Conservation (phyloP, 371 early-diverging fungal genomes). For the Apophysomyces ossiformis region DNA sequence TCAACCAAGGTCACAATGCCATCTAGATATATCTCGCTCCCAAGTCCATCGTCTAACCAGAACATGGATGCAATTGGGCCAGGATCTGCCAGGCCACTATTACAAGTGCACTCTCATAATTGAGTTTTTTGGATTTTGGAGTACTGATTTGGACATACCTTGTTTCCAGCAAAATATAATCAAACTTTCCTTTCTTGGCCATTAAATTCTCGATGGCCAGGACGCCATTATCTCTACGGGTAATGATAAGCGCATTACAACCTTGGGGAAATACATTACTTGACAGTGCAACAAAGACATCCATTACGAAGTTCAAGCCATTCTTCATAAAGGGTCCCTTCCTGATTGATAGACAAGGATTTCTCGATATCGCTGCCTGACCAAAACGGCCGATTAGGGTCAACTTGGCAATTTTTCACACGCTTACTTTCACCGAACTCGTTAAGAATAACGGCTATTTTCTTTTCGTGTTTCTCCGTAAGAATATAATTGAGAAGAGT, state of each 20-base stretch:
- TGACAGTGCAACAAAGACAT: constrained; percentile 96
- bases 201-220: constrained; percentile 94
- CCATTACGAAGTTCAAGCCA: constrained; percentile 98
- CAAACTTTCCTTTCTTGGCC: constrained; percentile 88
- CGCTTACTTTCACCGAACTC: constrained; percentile 78
- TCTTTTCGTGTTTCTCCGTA: constrained; percentile 89
- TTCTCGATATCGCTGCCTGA: constrained; percentile 93
- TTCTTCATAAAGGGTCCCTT: constrained; percentile 89
- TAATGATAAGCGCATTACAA: neutral
- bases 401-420: neutral
- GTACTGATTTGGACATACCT: constrained; percentile 33
- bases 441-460: constrained; percentile 94
- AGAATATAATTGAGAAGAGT: constrained; percentile 91
- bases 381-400: neutral
- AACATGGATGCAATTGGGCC: constrained; percentile 95
- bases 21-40: constrained; percentile 88
- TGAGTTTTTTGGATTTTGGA: too few species aligned
- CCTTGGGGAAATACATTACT: constrained; percentile 53
- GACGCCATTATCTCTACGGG: constrained; percentile 86
- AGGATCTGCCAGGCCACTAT: constrained; percentile 80
- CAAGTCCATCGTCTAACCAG: constrained; percentile 95
- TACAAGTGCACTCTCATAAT: neutral
- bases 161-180: constrained; percentile 95
- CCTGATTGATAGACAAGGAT: constrained; percentile 78
- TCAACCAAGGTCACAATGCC: constrained; percentile 95